Evolutionary conservation across 2,329 filamentous ascomycete genomes (phyloP).

Genomic region (Xylariaceae sp.): DNA sequence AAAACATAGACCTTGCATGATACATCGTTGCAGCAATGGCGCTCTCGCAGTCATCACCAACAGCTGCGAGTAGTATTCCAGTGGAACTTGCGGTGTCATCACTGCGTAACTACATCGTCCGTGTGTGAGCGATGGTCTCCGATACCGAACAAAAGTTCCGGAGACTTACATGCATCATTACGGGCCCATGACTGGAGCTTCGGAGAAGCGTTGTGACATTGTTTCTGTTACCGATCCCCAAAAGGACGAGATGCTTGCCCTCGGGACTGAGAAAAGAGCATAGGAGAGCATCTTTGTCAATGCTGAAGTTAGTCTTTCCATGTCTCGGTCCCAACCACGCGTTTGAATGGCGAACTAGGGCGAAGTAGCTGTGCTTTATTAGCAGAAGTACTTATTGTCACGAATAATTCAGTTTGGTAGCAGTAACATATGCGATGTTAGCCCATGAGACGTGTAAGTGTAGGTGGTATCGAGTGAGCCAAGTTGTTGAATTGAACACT

Average conservation of each 20-base stretch:
- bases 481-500: neutral
- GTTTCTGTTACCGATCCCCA: constrained; percentile 70
- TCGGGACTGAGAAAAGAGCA: constrained; percentile 68
- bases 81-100: constrained; percentile 55
- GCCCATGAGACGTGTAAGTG: neutral
- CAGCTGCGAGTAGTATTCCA: constrained; percentile 63
- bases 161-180: constrained; percentile 59
- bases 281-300: constrained; percentile 74
- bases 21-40: constrained; percentile 81
- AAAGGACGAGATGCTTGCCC: constrained; percentile 69
- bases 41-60: constrained; percentile 66
- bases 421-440: neutral
- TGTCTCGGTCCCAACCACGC: constrained; percentile 90
- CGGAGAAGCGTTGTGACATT: constrained; percentile 66
- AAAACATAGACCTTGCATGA: constrained; percentile 61
- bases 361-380: constrained; percentile 60
- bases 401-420: neutral
- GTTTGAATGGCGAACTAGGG: constrained; percentile 70
- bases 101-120: constrained; percentile 49
- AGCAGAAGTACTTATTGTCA: constrained; percentile 14
- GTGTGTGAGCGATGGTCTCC: constrained; percentile 10
- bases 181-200: constrained; percentile 57
- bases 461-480: neutral
- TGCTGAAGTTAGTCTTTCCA: constrained; percentile 58
- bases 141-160: neutral